A percentile compares a stretch with the other conserved stretches of the same genome.
Conservation (phyloP, 495 filamentous ascomycete species). For the Aspergillus cristatus region DNA sequence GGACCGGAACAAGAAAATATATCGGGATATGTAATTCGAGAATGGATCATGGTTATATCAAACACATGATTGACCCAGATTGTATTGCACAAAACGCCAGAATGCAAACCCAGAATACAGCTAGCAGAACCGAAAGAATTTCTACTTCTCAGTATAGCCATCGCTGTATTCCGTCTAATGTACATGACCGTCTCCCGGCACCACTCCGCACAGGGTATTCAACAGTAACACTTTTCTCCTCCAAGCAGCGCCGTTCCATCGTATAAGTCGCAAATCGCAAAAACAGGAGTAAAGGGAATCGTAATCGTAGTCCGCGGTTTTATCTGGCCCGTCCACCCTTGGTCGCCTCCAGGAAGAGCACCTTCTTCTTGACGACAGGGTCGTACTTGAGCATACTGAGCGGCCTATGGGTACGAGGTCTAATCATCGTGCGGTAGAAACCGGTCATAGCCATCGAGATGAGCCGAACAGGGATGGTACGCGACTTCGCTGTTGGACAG, state of each 20-base stretch:
- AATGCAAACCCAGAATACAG: constrained; percentile 17
- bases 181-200: constrained; percentile 13
- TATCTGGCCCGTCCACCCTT: constrained; percentile 44
- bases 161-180: constrained; percentile 13
- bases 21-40: too few species aligned
- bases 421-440: constrained; percentile 83
- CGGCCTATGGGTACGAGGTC: constrained; percentile 70
- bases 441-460: constrained; percentile 98
- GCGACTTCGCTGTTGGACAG: constrained; percentile 64
- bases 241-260: not conserved
- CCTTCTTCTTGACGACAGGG: constrained; percentile 91
- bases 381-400: constrained; percentile 99
- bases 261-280: not conserved
- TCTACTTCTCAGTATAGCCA: constrained; percentile 1
- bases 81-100: constrained; percentile 21
- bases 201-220: not conserved
- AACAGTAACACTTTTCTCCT: not conserved
- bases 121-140: constrained; percentile 3
- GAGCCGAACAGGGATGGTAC: constrained; percentile 84
- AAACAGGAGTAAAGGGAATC: not conserved
- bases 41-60: constrained; percentile 1
- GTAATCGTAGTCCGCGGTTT: constrained; percentile 2
- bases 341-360: constrained; percentile 88
- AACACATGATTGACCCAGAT: constrained; percentile 17
- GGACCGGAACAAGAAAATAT: too few species aligned